These are phyloP conservation scores for Periconia macrospinosa DNA, from an alignment of 2,329 filamentous ascomycete genomes.

Conservation along the genomic window DNA sequence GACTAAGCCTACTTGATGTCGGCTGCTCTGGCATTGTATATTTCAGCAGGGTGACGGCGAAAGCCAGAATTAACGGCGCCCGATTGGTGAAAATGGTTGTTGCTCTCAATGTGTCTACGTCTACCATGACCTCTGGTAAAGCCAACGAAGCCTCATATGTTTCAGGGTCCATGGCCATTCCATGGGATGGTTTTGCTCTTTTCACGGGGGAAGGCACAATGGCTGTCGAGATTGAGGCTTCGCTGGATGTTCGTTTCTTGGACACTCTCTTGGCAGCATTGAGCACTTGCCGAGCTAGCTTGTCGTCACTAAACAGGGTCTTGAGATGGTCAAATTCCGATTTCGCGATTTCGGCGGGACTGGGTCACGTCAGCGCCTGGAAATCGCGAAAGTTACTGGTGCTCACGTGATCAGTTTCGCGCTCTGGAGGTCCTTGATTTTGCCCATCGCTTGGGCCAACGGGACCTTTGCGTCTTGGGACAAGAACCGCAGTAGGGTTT, in stretches of 20 bases:
- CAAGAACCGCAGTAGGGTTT: slow-evolving; percentile 58
- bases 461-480: slow-evolving; percentile 61
- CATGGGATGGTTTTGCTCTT: slow-evolving; percentile 34
- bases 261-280: slow-evolving; percentile 59
- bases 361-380: slow-evolving; percentile 22
- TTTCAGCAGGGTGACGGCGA: slow-evolving; percentile 71
- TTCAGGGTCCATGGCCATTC: slow-evolving; percentile 47
- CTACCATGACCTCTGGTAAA: slow-evolving; percentile 57
- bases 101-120: slow-evolving; percentile 62
- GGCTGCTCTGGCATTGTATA: slow-evolving; percentile 87
- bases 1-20: slow-evolving; percentile 76
- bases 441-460: slow-evolving; percentile 57
- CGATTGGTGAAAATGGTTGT: slow-evolving; percentile 72
- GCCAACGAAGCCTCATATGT: slow-evolving; percentile 65
- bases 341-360: slow-evolving; percentile 53
- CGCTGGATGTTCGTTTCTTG: slow-evolving; percentile 56
- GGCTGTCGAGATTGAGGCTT: slow-evolving; percentile 18
- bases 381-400: slow-evolving; percentile 18
- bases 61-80: slow-evolving; percentile 80
- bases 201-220: slow-evolving; percentile 38
- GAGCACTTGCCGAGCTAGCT: slow-evolving; percentile 58
- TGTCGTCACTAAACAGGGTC: slow-evolving; percentile 53
- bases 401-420: slow-evolving; percentile 56
- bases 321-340: slow-evolving; percentile 48
- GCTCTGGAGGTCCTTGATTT: slow-evolving; percentile 57